A percentile compares a stretch with the other conserved stretches of the same genome.
phyloP scores from a whole-genome alignment of 1,284 basidiomycete genomes.

The Pseudozyma sp. region DNA sequence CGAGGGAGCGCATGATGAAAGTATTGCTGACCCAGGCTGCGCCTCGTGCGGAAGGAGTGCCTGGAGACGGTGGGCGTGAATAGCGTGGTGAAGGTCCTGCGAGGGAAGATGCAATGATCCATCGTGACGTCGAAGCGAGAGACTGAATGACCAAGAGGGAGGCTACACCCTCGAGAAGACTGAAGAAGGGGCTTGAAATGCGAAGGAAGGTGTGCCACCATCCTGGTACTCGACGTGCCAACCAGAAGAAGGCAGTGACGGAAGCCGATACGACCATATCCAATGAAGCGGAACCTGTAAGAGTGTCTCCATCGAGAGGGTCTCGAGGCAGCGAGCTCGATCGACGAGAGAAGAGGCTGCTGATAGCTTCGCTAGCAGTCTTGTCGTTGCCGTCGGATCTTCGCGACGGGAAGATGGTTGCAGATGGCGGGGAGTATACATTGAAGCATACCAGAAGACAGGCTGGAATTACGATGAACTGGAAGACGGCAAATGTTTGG shows the following conservation, averaged over 20 bases:
- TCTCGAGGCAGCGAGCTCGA: background rate
- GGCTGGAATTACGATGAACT: slow-evolving; percentile 65
- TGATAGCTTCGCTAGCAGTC: slow-evolving; percentile 33
- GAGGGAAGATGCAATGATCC: slow-evolving; percentile 74
- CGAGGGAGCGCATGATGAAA: slow-evolving; percentile 49
- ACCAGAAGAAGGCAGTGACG: slow-evolving; percentile 52
- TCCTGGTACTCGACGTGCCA: slow-evolving; percentile 55
- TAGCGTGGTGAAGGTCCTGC: slow-evolving; percentile 77
- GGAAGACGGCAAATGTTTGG: slow-evolving; percentile 59
- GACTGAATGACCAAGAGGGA: slow-evolving; percentile 67
- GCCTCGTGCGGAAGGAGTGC: slow-evolving; percentile 5
- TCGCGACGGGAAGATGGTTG: slow-evolving; percentile 44
- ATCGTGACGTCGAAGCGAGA: slow-evolving; percentile 58
- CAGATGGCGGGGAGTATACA: slow-evolving; percentile 62
- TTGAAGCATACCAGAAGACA: slow-evolving; percentile 64
- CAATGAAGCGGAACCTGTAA: slow-evolving; percentile 28
- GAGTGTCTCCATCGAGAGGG: slow-evolving; percentile 14
- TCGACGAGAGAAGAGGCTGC: slow-evolving; percentile 23
- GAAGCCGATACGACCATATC: slow-evolving; percentile 29
- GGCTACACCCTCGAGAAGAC: slow-evolving; percentile 66
- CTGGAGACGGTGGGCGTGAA: slow-evolving; percentile 73
- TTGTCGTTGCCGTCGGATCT: slow-evolving; percentile 24
- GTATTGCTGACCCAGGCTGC: slow-evolving; percentile 44
- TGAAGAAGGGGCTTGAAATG: slow-evolving; percentile 63
- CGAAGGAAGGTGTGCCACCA: slow-evolving; percentile 65